A percentile compares a stretch with the other conserved stretches of the same genome.
phyloP scores from a whole-genome alignment of 148 eudicot species.

The Gaultheria prostrata region DNA sequence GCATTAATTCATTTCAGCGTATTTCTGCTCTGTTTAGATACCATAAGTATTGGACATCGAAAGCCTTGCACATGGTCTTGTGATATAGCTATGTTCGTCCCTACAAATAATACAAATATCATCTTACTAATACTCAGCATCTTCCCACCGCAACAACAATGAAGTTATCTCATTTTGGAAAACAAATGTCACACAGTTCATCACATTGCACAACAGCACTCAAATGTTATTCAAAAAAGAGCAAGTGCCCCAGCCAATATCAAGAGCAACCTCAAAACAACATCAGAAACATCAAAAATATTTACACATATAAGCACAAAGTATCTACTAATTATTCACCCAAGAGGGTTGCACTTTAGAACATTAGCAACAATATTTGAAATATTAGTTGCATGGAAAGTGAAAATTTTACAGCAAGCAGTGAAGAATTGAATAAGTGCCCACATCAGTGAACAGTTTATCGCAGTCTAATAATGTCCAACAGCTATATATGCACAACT shows the following conservation, averaged over 20 bases:
- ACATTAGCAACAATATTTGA: neutral
- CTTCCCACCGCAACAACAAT: neutral
- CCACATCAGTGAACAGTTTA: neutral
- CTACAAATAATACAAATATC: too few relatives aligned
- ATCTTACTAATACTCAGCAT: too few relatives aligned
- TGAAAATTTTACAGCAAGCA: neutral
- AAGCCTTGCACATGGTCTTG: neutral
- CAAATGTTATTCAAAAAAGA: neutral
- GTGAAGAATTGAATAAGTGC: neutral
- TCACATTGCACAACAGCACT: neutral
- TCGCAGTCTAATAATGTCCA: neutral
- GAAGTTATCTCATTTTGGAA: neutral
- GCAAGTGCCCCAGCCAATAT: neutral
- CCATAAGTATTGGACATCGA: neutral
- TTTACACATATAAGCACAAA: neutral
- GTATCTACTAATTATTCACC: neutral
- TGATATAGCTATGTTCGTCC: neutral
- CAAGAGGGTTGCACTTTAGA: neutral
- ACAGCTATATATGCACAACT: constrained; percentile 3
- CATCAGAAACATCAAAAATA: neutral
- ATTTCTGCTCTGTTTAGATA: neutral
- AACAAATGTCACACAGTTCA: neutral
- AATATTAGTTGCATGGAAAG: neutral
- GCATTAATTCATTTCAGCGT: neutral
- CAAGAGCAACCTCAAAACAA: neutral